Evolutionary conservation across 768 basidiomycete species (phyloP).

Genomic region (Tremella mesenterica): DNA sequence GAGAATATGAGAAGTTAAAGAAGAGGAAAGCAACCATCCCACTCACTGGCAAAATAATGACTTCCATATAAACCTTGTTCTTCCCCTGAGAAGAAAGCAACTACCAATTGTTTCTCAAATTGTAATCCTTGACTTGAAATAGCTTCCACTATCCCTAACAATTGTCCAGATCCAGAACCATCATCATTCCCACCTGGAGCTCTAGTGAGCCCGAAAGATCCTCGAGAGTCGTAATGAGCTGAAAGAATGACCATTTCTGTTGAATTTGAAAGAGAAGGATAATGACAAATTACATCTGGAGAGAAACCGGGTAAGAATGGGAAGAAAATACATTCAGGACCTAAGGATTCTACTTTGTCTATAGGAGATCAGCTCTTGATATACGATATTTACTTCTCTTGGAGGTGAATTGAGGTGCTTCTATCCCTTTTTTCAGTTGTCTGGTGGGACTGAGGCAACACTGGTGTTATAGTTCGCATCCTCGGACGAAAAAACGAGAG

Average conservation of each 20-base stretch:
- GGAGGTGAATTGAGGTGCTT: too few relatives aligned
- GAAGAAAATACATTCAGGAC: conserved; percentile 62
- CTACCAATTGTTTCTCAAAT: conserved; percentile 68
- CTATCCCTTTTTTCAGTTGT: neutral
- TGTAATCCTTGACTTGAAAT: conserved; percentile 59
- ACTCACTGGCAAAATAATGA: conserved; percentile 67
- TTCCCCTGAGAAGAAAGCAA: conserved; percentile 80
- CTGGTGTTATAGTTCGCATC: too few relatives aligned
- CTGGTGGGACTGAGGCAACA: too few relatives aligned
- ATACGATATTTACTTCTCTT: too few relatives aligned
- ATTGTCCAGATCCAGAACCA: conserved; percentile 57
- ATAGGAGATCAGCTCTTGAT: neutral
- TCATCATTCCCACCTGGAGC: conserved; percentile 63
- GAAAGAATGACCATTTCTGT: conserved; percentile 65
- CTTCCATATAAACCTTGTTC: conserved; percentile 82
- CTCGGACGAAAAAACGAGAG: too few relatives aligned
- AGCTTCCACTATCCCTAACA: conserved; percentile 71
- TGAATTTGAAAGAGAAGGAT: conserved; percentile 53
- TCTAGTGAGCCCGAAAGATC: conserved; percentile 68
- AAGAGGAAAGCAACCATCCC: too few relatives aligned
- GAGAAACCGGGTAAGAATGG: conserved; percentile 64
- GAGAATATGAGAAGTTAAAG: neutral
- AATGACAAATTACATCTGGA: conserved; percentile 77
- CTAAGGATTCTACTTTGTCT: conserved; percentile 56
- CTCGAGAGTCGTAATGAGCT: conserved; percentile 85